phyloP scores from a whole-genome alignment of 441 rosid genomes.

The Bocquillonia castaneifolia region DNA sequence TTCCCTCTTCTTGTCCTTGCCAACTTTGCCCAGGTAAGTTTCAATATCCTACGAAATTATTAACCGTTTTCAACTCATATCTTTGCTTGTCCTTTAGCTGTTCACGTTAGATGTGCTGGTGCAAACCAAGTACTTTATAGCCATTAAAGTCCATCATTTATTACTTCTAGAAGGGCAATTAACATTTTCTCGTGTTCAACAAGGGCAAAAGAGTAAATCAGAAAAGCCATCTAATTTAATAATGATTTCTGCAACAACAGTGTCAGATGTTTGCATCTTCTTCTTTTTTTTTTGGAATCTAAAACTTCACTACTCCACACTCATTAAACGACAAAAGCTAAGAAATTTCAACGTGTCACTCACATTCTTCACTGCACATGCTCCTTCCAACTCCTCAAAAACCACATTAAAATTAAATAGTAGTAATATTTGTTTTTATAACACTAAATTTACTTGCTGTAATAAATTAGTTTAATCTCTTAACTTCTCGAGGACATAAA shows the following conservation, averaged over 20 bases:
- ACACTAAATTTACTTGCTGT: too few relatives aligned
- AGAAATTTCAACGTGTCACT: conserved; percentile 22
- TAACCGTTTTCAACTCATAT: not conserved
- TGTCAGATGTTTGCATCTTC: conserved; percentile 16
- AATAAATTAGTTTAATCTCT: not conserved
- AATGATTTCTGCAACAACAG: not conserved
- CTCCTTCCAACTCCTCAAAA: conserved; percentile 21
- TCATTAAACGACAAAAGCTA: conserved; percentile 38
- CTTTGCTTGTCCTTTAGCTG: not conserved
- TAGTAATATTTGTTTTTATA: not conserved
- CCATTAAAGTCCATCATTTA: conserved; percentile 4
- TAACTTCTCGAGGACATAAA: conserved; percentile 28
- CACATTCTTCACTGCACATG: conserved; percentile 32
- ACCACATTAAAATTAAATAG: conserved; percentile 4
- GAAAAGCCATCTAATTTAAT: not conserved
- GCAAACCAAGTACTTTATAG: not conserved
- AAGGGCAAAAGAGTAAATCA: conserved; percentile 18
- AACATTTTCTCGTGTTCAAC: conserved; percentile 16
- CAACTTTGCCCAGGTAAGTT: conserved; percentile 92
- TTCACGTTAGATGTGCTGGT: conserved; percentile 12
- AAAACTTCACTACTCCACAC: conserved; percentile 19
- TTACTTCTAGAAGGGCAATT: not conserved
- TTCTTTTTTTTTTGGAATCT: conserved; percentile 38
- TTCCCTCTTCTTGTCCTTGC: conserved; percentile 98
- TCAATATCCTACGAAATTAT: not conserved